Evolutionary conservation across 148 eudicot species (phyloP).

Genomic region (Vaccinium macrocarpon): DNA sequence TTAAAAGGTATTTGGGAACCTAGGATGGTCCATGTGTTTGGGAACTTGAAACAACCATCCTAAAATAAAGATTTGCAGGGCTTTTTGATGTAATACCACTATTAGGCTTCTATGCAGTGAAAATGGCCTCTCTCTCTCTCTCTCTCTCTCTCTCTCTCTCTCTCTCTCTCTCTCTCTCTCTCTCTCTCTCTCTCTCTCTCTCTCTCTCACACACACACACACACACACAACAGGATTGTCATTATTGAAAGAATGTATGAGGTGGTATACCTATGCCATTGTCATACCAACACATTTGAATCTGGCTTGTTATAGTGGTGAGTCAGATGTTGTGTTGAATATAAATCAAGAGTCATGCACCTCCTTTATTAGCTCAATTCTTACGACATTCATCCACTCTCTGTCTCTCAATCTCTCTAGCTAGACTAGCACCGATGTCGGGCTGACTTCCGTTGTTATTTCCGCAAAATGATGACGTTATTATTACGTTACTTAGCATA

Average conservation of each 20-base stretch:
- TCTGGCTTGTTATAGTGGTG: background rate
- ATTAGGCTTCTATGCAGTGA: background rate
- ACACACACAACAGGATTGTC: background rate
- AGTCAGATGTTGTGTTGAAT: background rate
- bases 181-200: too few species aligned
- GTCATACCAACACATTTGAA: background rate
- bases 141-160: background rate
- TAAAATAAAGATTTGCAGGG: background rate
- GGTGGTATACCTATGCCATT: background rate
- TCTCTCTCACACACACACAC: too few species aligned
- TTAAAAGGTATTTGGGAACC: background rate
- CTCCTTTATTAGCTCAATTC: background rate
- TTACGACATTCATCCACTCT: background rate
- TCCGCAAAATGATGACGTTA: background rate
- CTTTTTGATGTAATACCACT: background rate
- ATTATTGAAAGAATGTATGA: background rate
- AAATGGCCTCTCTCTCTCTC: background rate
- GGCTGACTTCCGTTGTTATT: background rate
- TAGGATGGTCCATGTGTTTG: background rate
- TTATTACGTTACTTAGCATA: background rate
- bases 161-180: too few species aligned
- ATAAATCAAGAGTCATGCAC: background rate
- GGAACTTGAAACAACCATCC: background rate
- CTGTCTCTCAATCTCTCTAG: background rate
- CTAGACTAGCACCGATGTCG: background rate